Percentiles rank a stretch among this genome's conserved stretches.
Evolutionary conservation across 805 yeast species (phyloP).

Genomic region (Sporopachydermia quercuum): DNA sequence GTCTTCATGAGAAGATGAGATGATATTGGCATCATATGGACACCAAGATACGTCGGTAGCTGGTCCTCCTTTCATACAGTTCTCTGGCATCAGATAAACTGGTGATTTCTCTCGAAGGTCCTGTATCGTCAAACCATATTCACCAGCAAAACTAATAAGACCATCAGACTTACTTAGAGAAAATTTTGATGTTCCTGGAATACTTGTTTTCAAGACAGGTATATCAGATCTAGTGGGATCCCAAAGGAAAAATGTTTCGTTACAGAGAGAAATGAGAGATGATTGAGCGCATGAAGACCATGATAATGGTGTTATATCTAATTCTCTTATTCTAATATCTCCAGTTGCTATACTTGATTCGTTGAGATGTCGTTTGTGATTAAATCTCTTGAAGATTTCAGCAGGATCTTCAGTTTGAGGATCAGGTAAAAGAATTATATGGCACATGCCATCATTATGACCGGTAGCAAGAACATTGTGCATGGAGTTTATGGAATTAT

Average conservation of each 20-base stretch:
- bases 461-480: constrained; percentile 42
- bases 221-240: constrained; percentile 43
- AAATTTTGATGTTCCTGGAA: constrained; percentile 32
- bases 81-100: constrained; percentile 29
- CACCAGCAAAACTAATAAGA: constrained; percentile 49
- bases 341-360: constrained; percentile 5
- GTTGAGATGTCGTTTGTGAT: constrained; percentile 53
- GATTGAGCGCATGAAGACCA: constrained; percentile 30
- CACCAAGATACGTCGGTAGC: constrained; percentile 49
- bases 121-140: constrained; percentile 61
- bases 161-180: constrained; percentile 36
- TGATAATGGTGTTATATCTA: constrained; percentile 23
- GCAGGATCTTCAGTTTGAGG: constrained; percentile 38
- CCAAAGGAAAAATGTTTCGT: constrained; percentile 65
- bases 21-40: constrained; percentile 37
- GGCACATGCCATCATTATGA: constrained; percentile 60
- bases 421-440: constrained; percentile 55
- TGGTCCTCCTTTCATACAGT: constrained; percentile 13
- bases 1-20: constrained; percentile 51
- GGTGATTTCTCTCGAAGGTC: constrained; percentile 46
- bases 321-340: constrained; percentile 17
- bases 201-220: constrained; percentile 40
- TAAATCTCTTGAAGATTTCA: constrained; percentile 62
- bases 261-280: constrained; percentile 46
- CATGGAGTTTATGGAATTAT: constrained; percentile 17